These are phyloP conservation scores for Hypoxylon sp. DNA, from an alignment of 2,329 filamentous ascomycete genomes.

Conservation along the genomic window DNA sequence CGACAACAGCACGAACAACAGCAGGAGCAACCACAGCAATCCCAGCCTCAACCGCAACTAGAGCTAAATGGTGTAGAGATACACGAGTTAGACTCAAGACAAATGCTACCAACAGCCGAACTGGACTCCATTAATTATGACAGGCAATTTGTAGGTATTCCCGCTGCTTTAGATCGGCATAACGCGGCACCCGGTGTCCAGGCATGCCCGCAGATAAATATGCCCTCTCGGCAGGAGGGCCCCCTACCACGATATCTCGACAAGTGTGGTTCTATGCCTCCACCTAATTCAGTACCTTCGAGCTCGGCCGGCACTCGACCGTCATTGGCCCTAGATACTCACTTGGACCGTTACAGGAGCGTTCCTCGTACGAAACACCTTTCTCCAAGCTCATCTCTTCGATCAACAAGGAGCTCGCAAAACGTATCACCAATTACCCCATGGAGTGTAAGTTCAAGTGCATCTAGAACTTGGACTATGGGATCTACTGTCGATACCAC, in stretches of 20 bases:
- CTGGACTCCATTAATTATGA: slow-evolving; percentile 51
- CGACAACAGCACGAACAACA: slow-evolving; percentile 43
- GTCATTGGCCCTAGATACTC: slow-evolving; percentile 53
- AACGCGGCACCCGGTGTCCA: slow-evolving; percentile 17
- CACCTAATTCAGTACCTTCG: slow-evolving; percentile 23
- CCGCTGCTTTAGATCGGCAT: slow-evolving; percentile 27
- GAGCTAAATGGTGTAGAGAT: slow-evolving; percentile 68
- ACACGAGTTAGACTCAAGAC: slow-evolving; percentile 67
- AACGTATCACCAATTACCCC: slow-evolving; percentile 65
- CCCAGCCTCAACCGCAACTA: slow-evolving; percentile 49
- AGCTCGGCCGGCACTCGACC: slow-evolving; percentile 45
- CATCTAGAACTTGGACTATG: slow-evolving; percentile 58
- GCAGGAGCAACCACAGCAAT: slow-evolving; percentile 21
- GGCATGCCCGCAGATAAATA: slow-evolving; percentile 15
- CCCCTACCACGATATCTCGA: slow-evolving; percentile 8
- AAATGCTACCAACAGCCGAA: slow-evolving; percentile 55
- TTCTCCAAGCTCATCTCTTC: slow-evolving; percentile 56
- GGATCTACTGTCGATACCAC: slow-evolving; percentile 60
- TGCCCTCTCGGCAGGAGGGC: slow-evolving; percentile 11
- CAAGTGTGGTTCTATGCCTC: slow-evolving; percentile 32
- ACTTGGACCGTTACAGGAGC: slow-evolving; percentile 50
- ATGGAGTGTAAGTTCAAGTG: slow-evolving; percentile 55
- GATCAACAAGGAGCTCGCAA: slow-evolving; percentile 57
- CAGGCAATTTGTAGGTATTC: slow-evolving; percentile 29
- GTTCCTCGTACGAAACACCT: slow-evolving; percentile 47